Evolutionary conservation across 2,329 filamentous ascomycete genomes (phyloP).

Genomic region (Calonectria henricotiae): DNA sequence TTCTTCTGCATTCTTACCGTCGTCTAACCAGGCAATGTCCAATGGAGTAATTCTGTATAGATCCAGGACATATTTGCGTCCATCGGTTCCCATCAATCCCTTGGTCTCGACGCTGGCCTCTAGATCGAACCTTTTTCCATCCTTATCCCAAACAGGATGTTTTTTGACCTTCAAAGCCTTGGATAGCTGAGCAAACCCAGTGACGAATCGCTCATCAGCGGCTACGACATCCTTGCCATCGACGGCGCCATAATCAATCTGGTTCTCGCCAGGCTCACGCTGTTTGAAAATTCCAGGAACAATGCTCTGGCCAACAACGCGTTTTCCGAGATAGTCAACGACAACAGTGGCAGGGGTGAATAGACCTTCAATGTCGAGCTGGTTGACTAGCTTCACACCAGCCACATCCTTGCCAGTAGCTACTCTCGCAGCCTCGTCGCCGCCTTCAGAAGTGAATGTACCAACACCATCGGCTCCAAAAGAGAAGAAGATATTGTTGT

Average conservation of each 20-base stretch:
- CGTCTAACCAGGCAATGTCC: constrained; percentile 92
- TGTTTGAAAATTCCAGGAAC: constrained; percentile 99
- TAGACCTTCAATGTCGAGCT: constrained; percentile 93
- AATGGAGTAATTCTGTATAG: constrained; percentile 95
- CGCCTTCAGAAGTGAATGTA: constrained; percentile 96
- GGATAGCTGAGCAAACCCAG: constrained; percentile 91
- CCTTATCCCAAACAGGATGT: constrained; percentile 98
- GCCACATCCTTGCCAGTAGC: constrained; percentile 97
- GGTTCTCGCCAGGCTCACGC: constrained; percentile 95
- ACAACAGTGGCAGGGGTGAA: constrained; percentile 98
- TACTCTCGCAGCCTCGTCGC: constrained; percentile 95
- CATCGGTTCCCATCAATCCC: constrained; percentile 96
- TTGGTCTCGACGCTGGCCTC: constrained; percentile 99
- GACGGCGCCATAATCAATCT: constrained; percentile 98
- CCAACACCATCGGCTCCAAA: constrained; percentile 98
- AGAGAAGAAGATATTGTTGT: constrained; percentile 99
- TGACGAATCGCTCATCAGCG: constrained; percentile 87
- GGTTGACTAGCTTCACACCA: constrained; percentile 95
- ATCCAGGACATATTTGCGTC: constrained; percentile 97
- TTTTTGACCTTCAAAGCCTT: constrained; percentile 93
- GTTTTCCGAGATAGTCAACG: constrained; percentile 96
- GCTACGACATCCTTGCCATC: constrained; percentile 97
- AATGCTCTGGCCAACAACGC: constrained; percentile 97
- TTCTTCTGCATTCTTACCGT: constrained; percentile 62
- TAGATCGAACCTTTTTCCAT: constrained; percentile 89